Evolutionary conservation across 2,329 filamentous ascomycete species (phyloP), one percentile per base, ranked within the genome.

Genomic region (Paraconiothyrium sp.): DNA sequence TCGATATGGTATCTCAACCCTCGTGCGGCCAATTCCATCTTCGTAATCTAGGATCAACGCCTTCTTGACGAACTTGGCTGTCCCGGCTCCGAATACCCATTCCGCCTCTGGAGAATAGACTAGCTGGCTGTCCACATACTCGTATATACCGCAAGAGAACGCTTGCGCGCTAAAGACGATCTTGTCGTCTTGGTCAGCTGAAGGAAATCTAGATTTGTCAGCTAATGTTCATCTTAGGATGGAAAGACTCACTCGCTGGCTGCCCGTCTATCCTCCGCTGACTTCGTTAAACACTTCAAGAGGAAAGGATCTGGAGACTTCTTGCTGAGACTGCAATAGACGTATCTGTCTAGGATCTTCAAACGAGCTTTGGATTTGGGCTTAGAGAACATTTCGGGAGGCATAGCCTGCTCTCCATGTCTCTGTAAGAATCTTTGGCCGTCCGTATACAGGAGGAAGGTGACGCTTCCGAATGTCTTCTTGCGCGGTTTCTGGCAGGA

Each of bases 401-500:
- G 39, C 22, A 48, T 44, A 2, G 14, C 14, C 24, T 47, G 14
- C 51, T 54, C 37, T 20, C 50, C 46, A 58, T 48, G 39, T 34
- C 14, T 13, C 32, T 52, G 22, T 11, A 62, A 49, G 64, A 86
- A 86, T 4, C 54, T 64, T 27, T 78, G 57, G 0, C 74, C 83
- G 24, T 81, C 78, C 0, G 63, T 46, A 1, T 47, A 14, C 55
- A 78, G 72, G 0, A 82, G 75, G 43, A 86, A 79, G 1, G 83
- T 84, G 51, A 86, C 65, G 14, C 68, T 77, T 1, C 79, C 84
- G 61, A 76, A 77, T 4, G 64, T 62, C 58, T 81, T 83, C 37
- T 69, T 72, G 14, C 67, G 72, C 1, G 73, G 66, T 61, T 84
- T 85, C 27, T 82, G 74, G 58, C 78, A 82, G 54, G 80, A 67